Evolutionary conservation across 225 moss, liverwort and hornwort species (phyloP), one percentile per base, ranked within the genome.

Genomic region (Ulota crispa): DNA sequence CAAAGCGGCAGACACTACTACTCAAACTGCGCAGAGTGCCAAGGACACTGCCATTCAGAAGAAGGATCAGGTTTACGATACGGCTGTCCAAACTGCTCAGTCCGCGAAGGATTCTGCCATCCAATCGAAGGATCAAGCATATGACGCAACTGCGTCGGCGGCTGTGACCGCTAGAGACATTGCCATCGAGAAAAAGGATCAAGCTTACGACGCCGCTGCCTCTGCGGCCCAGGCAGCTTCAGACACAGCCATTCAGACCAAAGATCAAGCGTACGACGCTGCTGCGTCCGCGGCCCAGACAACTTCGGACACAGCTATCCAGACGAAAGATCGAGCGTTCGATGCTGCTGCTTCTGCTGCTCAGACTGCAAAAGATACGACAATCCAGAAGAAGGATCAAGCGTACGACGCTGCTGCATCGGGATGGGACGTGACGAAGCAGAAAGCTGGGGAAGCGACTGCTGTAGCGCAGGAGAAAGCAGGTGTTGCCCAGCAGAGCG

Each of bases 131-230:
- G 67, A 87, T 27, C 60, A 79, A 57, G 74, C 79, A 0, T 84
- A 84, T 7, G 10, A 85, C 3, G 41, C 74, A 2, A 57, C 82
- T 0, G 23, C 78, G 2, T 69, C 82, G 0, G 31, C 74, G 11
- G 78, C 84, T 0, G 85, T 80, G 73, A 83, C 28, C 6, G 50
- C 87, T 0, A 87, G 83, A 66, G 89, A 87, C 2, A 36, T 41
- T 9, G 18, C 80, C 7, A 6, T 85, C 0, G 68, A 82, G 71
- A 86, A 81, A 67, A 72, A 80, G 4, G 80, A 80, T 12, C 78
- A 86, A 45, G 74, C 83, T 0, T 82, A 86, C 11, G 34, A 86
- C 4, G 69, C 69, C 0, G 21, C 78, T 0, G 63, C 74, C 2
- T 75, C 83, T 0, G 47, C 78, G 21, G 83, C 83, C 0, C 89